phyloP scores from a whole-genome alignment of 192 early-diverging fungal species.

The Backusella morwellensis region DNA sequence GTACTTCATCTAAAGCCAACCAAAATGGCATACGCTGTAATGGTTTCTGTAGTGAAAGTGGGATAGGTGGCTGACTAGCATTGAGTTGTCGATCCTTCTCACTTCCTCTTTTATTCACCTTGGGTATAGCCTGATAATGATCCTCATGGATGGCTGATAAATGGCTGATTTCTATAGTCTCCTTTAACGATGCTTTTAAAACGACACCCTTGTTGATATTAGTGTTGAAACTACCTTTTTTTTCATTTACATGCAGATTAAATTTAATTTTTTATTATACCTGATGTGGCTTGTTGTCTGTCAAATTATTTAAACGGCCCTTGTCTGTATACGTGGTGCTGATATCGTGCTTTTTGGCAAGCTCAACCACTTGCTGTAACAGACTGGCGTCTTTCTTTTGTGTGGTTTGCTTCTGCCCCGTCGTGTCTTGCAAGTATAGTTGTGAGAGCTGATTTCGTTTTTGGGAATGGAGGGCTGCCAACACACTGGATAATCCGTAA shows the following conservation, averaged over 20 bases:
- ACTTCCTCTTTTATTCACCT: neutral
- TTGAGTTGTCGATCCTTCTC: conserved; percentile 6
- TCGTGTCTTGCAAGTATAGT: conserved; percentile 7
- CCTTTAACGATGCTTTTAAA: conserved; percentile 39
- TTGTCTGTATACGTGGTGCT: conserved; percentile 34
- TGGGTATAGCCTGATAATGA: neutral
- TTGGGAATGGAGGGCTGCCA: conserved; percentile 15
- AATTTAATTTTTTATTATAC: conserved; percentile 14
- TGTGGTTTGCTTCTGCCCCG: neutral
- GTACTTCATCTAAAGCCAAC: conserved; percentile 54
- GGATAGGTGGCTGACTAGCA: neutral
- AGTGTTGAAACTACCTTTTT: neutral
- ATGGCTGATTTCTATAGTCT: conserved; percentile 13
- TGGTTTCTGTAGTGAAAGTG: conserved; percentile 1
- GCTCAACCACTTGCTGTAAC: neutral
- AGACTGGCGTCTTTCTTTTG: conserved; percentile 14
- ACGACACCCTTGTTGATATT: conserved; percentile 43
- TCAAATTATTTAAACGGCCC: conserved; percentile 45
- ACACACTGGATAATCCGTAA: conserved; percentile 29
- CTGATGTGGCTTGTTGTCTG: conserved; percentile 49
- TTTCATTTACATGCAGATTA: neutral
- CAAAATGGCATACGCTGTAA: conserved; percentile 40
- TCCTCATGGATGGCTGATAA: neutral
- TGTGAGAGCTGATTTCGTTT: conserved; percentile 5
- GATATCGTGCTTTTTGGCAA: conserved; percentile 16